Conservation (phyloP, 768 basidiomycete species). For the Austroboletus festivus region DNA sequence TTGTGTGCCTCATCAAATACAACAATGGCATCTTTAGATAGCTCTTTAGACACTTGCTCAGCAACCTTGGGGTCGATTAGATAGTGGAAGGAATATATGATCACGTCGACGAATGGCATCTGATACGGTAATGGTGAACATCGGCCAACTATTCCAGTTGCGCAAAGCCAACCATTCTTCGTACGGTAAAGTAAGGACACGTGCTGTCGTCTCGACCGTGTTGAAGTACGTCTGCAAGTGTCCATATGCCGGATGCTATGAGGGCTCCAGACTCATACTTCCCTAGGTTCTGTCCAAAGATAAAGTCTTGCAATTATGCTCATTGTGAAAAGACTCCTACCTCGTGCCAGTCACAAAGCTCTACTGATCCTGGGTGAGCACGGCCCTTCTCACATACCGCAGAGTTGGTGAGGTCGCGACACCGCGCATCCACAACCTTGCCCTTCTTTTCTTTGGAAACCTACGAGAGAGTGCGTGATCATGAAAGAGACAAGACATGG, state of each 20-base stretch:
- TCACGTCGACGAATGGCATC: slow-evolving; percentile 94
- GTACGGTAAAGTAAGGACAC: slow-evolving; percentile 95
- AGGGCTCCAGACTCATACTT: slow-evolving; percentile 77
- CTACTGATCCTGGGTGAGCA: slow-evolving; percentile 83
- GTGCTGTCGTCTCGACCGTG: slow-evolving; percentile 81
- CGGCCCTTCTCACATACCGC: slow-evolving; percentile 80
- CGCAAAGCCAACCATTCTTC: slow-evolving; percentile 76
- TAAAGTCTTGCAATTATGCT: neutral
- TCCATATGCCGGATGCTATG: slow-evolving; percentile 87
- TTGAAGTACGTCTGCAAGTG: slow-evolving; percentile 87
- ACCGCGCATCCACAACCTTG: slow-evolving; percentile 93
- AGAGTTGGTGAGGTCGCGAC: slow-evolving; percentile 90
- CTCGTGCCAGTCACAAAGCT: slow-evolving; percentile 95
- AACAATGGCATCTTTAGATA: slow-evolving; percentile 96
- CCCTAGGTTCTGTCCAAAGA: slow-evolving; percentile 63
- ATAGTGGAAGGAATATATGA: slow-evolving; percentile 99
- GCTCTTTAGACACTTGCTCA: slow-evolving; percentile 96
- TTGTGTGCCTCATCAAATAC: slow-evolving; percentile 99
- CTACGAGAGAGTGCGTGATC: slow-evolving; percentile 36
- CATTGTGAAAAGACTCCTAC: slow-evolving; percentile 40
- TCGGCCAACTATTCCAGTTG: neutral
- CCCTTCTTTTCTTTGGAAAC: slow-evolving; percentile 98
- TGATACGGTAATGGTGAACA: slow-evolving; percentile 31
- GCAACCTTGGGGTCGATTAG: slow-evolving; percentile 98
- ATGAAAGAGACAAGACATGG: neutral